A percentile compares a stretch with the other conserved stretches of the same genome.
These are phyloP conservation scores for Graphiopsis chlorocephala DNA, from an alignment of 2,329 filamentous ascomycete genomes.

Conservation along the genomic window DNA sequence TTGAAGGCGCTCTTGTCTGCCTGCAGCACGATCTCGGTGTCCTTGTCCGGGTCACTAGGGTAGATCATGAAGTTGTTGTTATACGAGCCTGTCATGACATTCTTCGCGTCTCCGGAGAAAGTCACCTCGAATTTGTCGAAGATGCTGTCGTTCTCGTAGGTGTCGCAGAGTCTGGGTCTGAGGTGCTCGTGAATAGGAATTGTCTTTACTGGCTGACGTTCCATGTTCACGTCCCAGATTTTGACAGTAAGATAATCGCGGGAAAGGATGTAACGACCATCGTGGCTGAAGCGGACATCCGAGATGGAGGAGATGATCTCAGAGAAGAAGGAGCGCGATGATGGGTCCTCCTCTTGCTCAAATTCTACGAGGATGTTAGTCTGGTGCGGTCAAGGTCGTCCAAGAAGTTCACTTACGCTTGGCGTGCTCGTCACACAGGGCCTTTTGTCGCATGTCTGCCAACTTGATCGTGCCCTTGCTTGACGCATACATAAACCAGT, in stretches of 20 bases:
- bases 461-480: constrained; percentile 99
- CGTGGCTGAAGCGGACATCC: constrained; percentile 94
- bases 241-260: constrained; percentile 98
- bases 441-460: constrained; percentile 96
- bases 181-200: constrained; percentile 98
- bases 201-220: constrained; percentile 93
- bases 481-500: constrained; percentile 99
- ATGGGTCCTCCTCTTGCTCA: constrained; percentile 96
- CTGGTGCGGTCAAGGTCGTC: not conserved
- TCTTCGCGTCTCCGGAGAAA: constrained; percentile 96
- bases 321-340: constrained; percentile 96
- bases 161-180: constrained; percentile 89
- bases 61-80: constrained; percentile 99
- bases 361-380: constrained; percentile 64
- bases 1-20: constrained; percentile 99
- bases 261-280: constrained; percentile 94
- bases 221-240: constrained; percentile 99
- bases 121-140: constrained; percentile 99
- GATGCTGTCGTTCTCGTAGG: constrained; percentile 98
- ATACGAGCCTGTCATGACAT: constrained; percentile 99
- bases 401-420: constrained; percentile 67
- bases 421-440: constrained; percentile 89
- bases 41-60: constrained; percentile 90
- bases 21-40: constrained; percentile 94
- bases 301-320: constrained; percentile 99